Base-by-base conservation (phyloP, 441 rosid genomes). In the Arabidopsis lyrata region DNA sequence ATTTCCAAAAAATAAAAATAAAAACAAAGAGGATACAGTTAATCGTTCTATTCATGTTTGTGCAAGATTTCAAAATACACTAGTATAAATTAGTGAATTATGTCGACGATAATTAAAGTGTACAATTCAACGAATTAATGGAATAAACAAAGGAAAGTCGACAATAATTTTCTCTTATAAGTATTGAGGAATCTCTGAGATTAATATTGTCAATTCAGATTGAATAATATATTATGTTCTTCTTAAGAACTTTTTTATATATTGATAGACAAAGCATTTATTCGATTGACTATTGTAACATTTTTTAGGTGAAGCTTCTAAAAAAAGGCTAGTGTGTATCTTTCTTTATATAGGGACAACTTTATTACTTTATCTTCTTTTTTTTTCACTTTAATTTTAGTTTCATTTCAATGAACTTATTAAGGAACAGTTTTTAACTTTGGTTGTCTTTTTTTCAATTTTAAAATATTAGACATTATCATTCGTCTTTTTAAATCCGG, bases 261-360 rank as follows among this genome's bases (percentile, higher is more conserved):
- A 34, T 66, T 24, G 68, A 44, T 49, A 71, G 53, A 65, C 68
- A 77, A 66, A 65, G 77, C 77, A 77, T 72, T 64, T 77, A 77
- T 77, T 77, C 77, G 55, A 71, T 66, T 71, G 73, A 71, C 80
- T 65, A 59, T 65, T 77, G 73, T 66, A 77, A 72, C 76, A 76
- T 70, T 4, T 67, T 76, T 58, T 58, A 64, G 58, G 68, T 77
- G 80, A 77, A 77, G 80, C 73, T 77, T 77, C 80, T 66, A 20
- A 22, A 58, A 53, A 71, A 53, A 59, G 68, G 39, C 67, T 70
- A 65, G 27, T 77, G 27, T 77, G 67, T 77, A 72, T 77, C 68
- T 77, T 65, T 77, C 68, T 77, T 65, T 77, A 22, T 50, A 34
- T 50, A 71, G 64, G 73, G 73, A 71, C 76, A 77, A 42, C 80